Percentiles rank a stretch among this genome's conserved stretches.
These are phyloP conservation scores for Starmera dryadoides DNA, from an alignment of 805 yeast species.

Conservation along the genomic window DNA sequence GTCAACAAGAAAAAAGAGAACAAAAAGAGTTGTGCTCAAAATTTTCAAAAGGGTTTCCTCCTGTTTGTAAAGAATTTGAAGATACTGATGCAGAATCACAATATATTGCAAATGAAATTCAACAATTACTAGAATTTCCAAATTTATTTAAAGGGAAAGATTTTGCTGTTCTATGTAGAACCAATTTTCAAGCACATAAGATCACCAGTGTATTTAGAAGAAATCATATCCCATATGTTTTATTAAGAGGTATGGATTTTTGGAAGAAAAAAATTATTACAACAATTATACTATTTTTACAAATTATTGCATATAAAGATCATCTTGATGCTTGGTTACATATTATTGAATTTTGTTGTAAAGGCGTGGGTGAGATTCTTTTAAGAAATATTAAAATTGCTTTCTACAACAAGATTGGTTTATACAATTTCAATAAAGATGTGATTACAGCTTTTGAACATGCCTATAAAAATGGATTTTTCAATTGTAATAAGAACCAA, in stretches of 20 bases:
- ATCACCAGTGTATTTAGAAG: slow-evolving; percentile 59
- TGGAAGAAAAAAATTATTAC: slow-evolving; percentile 73
- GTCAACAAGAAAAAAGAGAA: slow-evolving; percentile 44
- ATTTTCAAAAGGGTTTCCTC: slow-evolving; percentile 32
- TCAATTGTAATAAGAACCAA: not conserved
- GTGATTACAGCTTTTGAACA: not conserved
- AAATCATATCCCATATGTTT: slow-evolving; percentile 51
- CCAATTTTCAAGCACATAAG: slow-evolving; percentile 50
- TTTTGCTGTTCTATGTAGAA: slow-evolving; percentile 65
- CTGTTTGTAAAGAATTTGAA: slow-evolving; percentile 34
- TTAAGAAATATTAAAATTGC: not conserved
- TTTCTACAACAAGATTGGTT: not conserved
- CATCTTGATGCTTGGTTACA: slow-evolving; percentile 58
- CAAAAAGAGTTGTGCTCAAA: slow-evolving; percentile 42
- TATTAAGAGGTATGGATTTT: slow-evolving; percentile 69
- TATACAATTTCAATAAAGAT: not conserved
- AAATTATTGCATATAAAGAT: slow-evolving; percentile 48
- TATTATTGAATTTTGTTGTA: slow-evolving; percentile 50
- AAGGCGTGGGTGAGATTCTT: slow-evolving; percentile 51
- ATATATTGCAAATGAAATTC: slow-evolving; percentile 49
- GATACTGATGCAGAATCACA: slow-evolving; percentile 49
- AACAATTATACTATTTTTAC: slow-evolving; percentile 53
- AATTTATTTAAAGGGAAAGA: slow-evolving; percentile 44
- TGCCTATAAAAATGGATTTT: not conserved
- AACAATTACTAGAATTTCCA: slow-evolving; percentile 38